phyloP scores from a whole-genome alignment of 106 monocot genomes.

The Chionographis japonica region DNA sequence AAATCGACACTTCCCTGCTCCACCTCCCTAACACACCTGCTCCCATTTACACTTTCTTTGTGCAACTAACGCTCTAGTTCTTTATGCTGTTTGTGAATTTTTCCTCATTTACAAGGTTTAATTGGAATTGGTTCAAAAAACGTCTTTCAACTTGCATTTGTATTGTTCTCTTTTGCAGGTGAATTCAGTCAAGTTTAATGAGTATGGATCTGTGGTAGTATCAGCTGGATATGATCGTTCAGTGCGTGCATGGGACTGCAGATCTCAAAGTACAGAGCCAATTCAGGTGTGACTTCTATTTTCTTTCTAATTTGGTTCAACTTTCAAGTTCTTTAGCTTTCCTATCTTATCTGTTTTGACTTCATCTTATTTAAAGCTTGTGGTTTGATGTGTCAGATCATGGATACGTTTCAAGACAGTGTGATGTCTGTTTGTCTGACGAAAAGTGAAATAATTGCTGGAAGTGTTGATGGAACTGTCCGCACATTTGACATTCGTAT shows the following conservation, averaged over 20 bases:
- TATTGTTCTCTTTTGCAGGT: conserved; percentile 39
- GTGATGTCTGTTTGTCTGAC: conserved; percentile 93
- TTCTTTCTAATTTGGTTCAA: neutral
- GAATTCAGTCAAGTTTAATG: conserved; percentile 97
- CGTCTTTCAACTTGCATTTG: neutral
- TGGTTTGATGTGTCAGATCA: conserved; percentile 39
- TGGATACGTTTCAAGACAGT: conserved; percentile 91
- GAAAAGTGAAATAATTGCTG: conserved; percentile 95
- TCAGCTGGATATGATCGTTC: conserved; percentile 99
- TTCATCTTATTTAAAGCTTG: neutral
- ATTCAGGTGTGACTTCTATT: conserved; percentile 65
- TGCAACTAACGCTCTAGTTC: neutral
- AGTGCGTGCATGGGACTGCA: conserved; percentile 89
- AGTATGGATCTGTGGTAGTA: conserved; percentile 75
- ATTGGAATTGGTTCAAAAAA: neutral
- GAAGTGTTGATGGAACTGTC: conserved; percentile 95
- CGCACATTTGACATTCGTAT: conserved; percentile 98
- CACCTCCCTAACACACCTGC: too few relatives aligned
- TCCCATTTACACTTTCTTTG: too few relatives aligned
- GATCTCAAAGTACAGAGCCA: conserved; percentile 96
- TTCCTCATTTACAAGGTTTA: neutral
- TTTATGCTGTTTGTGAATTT: neutral
- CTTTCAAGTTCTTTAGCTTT: neutral
- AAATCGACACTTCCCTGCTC: too few relatives aligned
- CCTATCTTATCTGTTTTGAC: conserved; percentile 1